A percentile compares a stretch with the other conserved stretches of the same genome.
These are phyloP conservation scores for Trichaptum fuscoviolaceum DNA, from an alignment of 768 basidiomycete genomes.

Conservation along the genomic window DNA sequence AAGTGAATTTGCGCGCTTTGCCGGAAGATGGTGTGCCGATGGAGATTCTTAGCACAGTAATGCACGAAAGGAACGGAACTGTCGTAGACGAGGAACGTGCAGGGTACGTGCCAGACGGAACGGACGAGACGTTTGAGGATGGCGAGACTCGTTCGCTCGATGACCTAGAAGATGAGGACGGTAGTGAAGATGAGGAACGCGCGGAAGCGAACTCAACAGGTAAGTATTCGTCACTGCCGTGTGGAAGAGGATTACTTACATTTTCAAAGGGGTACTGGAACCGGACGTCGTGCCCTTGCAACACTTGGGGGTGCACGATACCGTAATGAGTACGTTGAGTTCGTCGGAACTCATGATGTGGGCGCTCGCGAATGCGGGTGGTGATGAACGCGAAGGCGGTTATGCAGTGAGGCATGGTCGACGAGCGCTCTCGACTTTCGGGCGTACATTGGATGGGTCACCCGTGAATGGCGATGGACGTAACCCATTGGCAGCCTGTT, in stretches of 20 bases:
- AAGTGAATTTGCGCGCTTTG: constrained; percentile 15
- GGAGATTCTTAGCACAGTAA: constrained; percentile 19
- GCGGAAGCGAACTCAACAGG: too few relatives aligned
- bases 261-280: constrained; percentile 5
- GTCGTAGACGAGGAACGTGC: constrained; percentile 22
- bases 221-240: too few relatives aligned
- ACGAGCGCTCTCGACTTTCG: constrained; percentile 19
- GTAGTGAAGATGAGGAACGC: too few relatives aligned
- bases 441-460: constrained; percentile 18
- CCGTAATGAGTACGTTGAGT: constrained; percentile 20
- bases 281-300: constrained; percentile 26
- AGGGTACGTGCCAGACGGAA: constrained; percentile 22
- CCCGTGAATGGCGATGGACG: background rate
- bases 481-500: constrained; percentile 13
- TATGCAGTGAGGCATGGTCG: constrained; percentile 22
- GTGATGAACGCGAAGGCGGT: constrained; percentile 15
- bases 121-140: background rate
- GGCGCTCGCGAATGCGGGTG: constrained; percentile 24
- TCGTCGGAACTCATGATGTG: constrained; percentile 21
- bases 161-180: too few relatives aligned
- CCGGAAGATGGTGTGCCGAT: constrained; percentile 31
- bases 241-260: too few relatives aligned
- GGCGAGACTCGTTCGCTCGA: too few relatives aligned
- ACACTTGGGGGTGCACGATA: constrained; percentile 22
- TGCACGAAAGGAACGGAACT: constrained; percentile 14